phyloP scores from a whole-genome alignment of 108 stramenopile species.

The Fragilaria crotonensis region DNA sequence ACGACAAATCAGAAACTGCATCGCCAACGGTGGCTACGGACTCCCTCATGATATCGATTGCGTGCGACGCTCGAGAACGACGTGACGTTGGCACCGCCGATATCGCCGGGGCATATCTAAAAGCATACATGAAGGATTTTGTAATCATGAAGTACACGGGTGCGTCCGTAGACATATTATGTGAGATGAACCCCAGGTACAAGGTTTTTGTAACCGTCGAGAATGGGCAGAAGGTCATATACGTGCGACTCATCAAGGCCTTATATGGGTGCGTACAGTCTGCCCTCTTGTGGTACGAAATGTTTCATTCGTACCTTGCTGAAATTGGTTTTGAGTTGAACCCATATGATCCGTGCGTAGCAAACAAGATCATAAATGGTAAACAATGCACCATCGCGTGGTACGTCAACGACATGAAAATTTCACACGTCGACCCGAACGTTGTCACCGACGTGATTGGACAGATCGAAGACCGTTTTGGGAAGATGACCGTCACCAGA shows the following conservation, averaged over 20 bases:
- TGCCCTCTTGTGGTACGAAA: slow-evolving; percentile 21
- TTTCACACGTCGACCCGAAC: no score
- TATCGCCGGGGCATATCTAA: slow-evolving; percentile 24
- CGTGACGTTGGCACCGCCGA: slow-evolving; percentile 16
- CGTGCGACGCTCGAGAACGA: slow-evolving; percentile 19
- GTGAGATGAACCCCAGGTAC: no score
- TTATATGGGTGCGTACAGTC: slow-evolving; percentile 25
- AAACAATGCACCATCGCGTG: slow-evolving; percentile 28
- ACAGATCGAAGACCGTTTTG: slow-evolving; percentile 24
- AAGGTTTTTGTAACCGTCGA: slow-evolving; percentile 1
- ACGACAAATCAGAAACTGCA: no score
- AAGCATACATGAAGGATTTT: no score
- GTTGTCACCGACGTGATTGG: slow-evolving; percentile 7
- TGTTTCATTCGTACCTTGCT: slow-evolving; percentile 7
- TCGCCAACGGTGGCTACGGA: slow-evolving; percentile 6
- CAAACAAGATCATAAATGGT: no score
- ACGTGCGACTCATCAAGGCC: slow-evolving; percentile 30
- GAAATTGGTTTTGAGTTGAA: slow-evolving; percentile 38
- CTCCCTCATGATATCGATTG: slow-evolving; percentile 1
- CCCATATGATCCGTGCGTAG: slow-evolving; percentile 52
- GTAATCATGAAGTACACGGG: slow-evolving; percentile 6
- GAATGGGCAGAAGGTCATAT: slow-evolving; percentile 19
- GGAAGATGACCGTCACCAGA: slow-evolving; percentile 21
- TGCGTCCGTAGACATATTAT: no score
- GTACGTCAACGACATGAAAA: slow-evolving; percentile 46